Evolutionary conservation across 768 basidiomycete genomes (phyloP).

Genomic region (Trametopsis cervina): DNA sequence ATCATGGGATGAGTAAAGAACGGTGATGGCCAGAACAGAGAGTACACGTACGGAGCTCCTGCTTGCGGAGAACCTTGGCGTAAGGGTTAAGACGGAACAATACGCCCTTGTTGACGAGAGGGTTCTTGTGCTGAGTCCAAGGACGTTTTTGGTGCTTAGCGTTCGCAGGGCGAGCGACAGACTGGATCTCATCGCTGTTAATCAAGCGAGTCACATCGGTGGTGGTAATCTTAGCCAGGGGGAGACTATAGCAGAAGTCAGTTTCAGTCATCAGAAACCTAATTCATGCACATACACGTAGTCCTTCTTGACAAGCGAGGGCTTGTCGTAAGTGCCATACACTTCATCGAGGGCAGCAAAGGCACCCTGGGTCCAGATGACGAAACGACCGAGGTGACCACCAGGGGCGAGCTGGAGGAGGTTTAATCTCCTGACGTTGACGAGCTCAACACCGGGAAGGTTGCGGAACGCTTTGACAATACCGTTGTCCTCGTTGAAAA

Average conservation of each 20-base stretch:
- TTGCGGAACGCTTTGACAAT: constrained; percentile 99
- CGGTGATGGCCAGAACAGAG: background rate
- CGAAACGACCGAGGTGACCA: constrained; percentile 97
- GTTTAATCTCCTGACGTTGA: constrained; percentile 90
- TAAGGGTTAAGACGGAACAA: constrained; percentile 99
- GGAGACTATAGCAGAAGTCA: constrained; percentile 49
- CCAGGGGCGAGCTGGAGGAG: constrained; percentile 98
- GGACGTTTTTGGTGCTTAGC: constrained; percentile 84
- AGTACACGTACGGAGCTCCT: constrained; percentile 70
- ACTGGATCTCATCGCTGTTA: constrained; percentile 98
- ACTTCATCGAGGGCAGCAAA: constrained; percentile 91
- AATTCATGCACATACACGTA: constrained; percentile 51
- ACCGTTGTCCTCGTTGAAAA: constrained; percentile 96
- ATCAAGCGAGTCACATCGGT: constrained; percentile 96
- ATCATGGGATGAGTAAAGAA: constrained; percentile 11
- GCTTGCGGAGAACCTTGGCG: constrained; percentile 87
- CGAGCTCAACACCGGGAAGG: constrained; percentile 95
- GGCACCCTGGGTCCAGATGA: constrained; percentile 98
- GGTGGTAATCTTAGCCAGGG: constrained; percentile 93
- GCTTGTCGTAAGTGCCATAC: constrained; percentile 91
- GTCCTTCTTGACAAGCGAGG: constrained; percentile 81
- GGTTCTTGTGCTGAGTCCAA: constrained; percentile 99
- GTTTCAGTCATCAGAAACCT: background rate
- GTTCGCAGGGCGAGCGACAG: constrained; percentile 87
- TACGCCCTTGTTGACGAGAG: constrained; percentile 86